Evolutionary conservation across 345 rosid genomes (phyloP).

Genomic region (thale cress (Arabidopsis thaliana)): TAIR10.1 NC_003076.8:21981501-21982000

Average conservation of each 20-base stretch:
- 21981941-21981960: slow-evolving; percentile 17
- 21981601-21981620: neutral
- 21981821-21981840: neutral
- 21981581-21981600: neutral
- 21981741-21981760: neutral
- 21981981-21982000: slow-evolving; percentile 31
- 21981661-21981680: neutral
- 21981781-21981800: neutral
- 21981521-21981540: too few species aligned
- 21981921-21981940: slow-evolving; percentile 27
- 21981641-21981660: neutral
- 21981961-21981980: slow-evolving; percentile 40
- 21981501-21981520: too few species aligned
- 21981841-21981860: slow-evolving; percentile 5
- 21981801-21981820: neutral
- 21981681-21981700: neutral
- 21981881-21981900: neutral
- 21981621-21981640: neutral
- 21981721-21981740: neutral
- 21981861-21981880: neutral
- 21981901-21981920: slow-evolving; percentile 7
- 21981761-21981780: slow-evolving; percentile 6
- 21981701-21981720: neutral
- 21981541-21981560: too few species aligned
- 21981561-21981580: neutral